Base-by-base conservation (phyloP, 495 filamentous ascomycete genomes). In the Cenococcum geophilum region DNA sequence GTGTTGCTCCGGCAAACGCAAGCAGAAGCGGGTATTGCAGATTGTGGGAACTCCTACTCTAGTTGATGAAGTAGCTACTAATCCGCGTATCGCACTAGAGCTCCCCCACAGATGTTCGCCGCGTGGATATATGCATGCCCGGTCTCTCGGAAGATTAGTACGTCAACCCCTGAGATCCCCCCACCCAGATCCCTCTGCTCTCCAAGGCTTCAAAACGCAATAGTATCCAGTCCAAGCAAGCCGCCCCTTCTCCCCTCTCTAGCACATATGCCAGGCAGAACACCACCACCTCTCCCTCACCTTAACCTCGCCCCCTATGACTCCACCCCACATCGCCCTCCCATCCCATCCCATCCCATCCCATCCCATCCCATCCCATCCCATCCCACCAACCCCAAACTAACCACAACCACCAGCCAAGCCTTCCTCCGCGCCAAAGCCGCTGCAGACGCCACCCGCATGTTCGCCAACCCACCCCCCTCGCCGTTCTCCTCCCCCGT, bases 41-140 rank as follows among this genome's bases (percentile, higher is more conserved):
- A 69, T 68, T 16, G 66, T 68, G 58, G 10, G 60, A 58, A 21
- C 21, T 21, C 36, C 11, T 56, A 11, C 48, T 35, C 14, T 34
- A 2, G 18, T 20, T 11, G 14, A 8, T 54, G 27, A 18, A 20
- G 18, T 18, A 57, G 35, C 53, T 47, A 12, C 55, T 34, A 35
- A 18, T 35, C 9, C n/a, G 1, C 4, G 34, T 34, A 1, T 34
- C 25, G 21, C 6, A 64, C 9, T 54, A 71, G 71, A 66, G 68
- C 52, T 65, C 65, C 62, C 72, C 72, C 5, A 74, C 68, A 14
- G 59, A 74, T 62, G 71, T 74, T 43, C 68, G 73, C 5, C 58
- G 62, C 37, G 58, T 69, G 27, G 73, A 72, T 35, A 61, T 73
- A 12, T 43, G 47, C 16, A 57, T 74, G 34, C 63, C 62, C 8